Conservation (phyloP, 177 flowering plant species). For the Vitis hybrid region DNA sequence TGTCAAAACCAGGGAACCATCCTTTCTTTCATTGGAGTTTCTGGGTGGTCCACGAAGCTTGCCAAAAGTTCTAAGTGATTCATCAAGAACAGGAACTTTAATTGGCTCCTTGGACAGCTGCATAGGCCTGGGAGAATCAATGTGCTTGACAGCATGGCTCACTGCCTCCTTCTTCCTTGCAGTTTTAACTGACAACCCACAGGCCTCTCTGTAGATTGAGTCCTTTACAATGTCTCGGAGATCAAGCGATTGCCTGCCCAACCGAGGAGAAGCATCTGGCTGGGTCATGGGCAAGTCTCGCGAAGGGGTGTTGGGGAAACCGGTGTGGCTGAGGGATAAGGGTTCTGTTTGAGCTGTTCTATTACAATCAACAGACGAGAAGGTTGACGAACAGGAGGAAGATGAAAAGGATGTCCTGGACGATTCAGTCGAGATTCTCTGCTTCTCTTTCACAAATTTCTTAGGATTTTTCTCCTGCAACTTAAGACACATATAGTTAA, state of each 20-base stretch:
- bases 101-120: constrained; percentile 16
- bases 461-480: constrained; percentile 47
- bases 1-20: constrained; percentile 7
- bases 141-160: constrained; percentile 30
- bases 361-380: constrained; percentile 47
- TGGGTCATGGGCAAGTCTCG: constrained; percentile 12
- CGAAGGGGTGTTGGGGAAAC: constrained; percentile 8
- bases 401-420: constrained; percentile 50
- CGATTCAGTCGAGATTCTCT: constrained; percentile 47
- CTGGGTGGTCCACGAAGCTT: constrained; percentile 25
- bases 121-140: constrained; percentile 60
- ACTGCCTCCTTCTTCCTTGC: constrained; percentile 23
- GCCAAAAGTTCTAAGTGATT: constrained; percentile 25
- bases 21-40: constrained; percentile 21
- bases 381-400: constrained; percentile 47
- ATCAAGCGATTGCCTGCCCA: constrained; percentile 22
- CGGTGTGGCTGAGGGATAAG: constrained; percentile 16
- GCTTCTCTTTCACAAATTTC: constrained; percentile 34
- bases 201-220: constrained; percentile 46
- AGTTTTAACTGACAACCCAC: constrained; percentile 34
- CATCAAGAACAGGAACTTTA: constrained; percentile 19
- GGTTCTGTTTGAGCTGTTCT: constrained; percentile 29
- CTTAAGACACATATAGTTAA: no score
- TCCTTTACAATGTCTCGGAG: constrained; percentile 43
- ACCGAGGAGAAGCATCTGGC: constrained; percentile 13